Conservation (phyloP, 2,329 filamentous ascomycete species). For the Pseudocercospora musae region DNA sequence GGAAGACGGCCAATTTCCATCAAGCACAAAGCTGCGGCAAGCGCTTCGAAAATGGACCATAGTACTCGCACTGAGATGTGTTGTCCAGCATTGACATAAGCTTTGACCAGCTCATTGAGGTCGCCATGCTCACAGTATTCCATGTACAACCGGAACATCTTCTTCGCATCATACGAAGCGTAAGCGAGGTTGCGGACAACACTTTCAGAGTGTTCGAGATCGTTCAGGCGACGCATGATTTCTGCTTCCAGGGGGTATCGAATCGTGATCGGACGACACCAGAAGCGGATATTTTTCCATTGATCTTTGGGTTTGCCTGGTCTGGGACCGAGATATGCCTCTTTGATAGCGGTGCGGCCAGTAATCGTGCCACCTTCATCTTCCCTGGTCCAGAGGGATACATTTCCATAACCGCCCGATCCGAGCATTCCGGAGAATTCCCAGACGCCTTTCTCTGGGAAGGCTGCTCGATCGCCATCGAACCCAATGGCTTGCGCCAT, state of each 20-base stretch:
- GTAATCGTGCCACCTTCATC: neutral
- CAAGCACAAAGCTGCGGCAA: conserved; percentile 2
- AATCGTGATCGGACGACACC: neutral
- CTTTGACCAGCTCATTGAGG: neutral
- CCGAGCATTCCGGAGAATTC: neutral
- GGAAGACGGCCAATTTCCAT: conserved; percentile 6
- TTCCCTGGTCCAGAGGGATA: neutral
- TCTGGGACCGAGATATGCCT: neutral
- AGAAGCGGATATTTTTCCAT: neutral
- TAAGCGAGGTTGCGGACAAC: neutral
- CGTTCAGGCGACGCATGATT: neutral
- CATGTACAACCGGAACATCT: conserved; percentile 5
- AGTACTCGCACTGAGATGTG: conserved; percentile 3
- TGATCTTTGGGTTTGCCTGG: neutral
- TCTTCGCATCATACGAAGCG: conserved; percentile 4
- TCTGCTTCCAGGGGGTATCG: neutral
- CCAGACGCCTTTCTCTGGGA: neutral
- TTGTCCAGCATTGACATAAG: neutral
- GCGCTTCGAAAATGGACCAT: conserved; percentile 10
- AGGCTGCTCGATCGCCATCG: neutral
- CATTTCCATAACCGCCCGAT: neutral
- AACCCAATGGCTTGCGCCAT: neutral
- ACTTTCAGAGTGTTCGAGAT: neutral
- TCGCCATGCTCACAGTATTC: conserved; percentile 3
- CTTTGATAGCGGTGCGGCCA: conserved; percentile 4